These are phyloP conservation scores for Aspergillus sclerotialis DNA, from an alignment of 2,329 filamentous ascomycete species.

Conservation along the genomic window DNA sequence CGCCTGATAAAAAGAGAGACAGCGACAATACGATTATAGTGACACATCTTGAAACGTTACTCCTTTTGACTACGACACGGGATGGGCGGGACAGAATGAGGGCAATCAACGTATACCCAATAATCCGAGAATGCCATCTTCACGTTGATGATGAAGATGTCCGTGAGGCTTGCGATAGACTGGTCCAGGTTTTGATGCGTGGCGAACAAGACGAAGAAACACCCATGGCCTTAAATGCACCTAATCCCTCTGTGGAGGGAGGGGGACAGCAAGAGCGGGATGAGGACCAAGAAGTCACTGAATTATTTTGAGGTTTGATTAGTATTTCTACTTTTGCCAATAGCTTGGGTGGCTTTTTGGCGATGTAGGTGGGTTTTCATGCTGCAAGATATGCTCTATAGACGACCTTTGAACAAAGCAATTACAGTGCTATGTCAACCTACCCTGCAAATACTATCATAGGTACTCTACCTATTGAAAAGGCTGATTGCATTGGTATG, in stretches of 20 bases:
- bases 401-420: no score
- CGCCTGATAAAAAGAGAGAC: constrained; percentile 84
- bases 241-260: no score
- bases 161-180: constrained; percentile 73
- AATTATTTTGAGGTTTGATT: no score
- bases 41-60: constrained; percentile 82
- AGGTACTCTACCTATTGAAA: no score
- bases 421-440: no score
- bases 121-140: constrained; percentile 78
- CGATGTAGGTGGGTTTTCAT: no score
- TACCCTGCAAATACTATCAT: no score
- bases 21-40: constrained; percentile 67
- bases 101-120: constrained; percentile 74
- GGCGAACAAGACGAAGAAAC: constrained; percentile 60
- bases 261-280: constrained; percentile 32
- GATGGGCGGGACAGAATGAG: constrained; percentile 69
- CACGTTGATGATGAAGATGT: constrained; percentile 72
- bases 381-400: no score
- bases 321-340: no score
- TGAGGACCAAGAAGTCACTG: constrained; percentile 40
- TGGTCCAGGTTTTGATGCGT: constrained; percentile 83
- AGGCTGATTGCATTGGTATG: no score
- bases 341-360: no score
- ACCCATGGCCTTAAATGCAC: no score
- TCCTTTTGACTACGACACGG: constrained; percentile 72